Evolutionary conservation across 2,329 filamentous ascomycete genomes (phyloP), one percentile per base, ranked within the genome.

Genomic region (Aspergillus versicolor): DNA sequence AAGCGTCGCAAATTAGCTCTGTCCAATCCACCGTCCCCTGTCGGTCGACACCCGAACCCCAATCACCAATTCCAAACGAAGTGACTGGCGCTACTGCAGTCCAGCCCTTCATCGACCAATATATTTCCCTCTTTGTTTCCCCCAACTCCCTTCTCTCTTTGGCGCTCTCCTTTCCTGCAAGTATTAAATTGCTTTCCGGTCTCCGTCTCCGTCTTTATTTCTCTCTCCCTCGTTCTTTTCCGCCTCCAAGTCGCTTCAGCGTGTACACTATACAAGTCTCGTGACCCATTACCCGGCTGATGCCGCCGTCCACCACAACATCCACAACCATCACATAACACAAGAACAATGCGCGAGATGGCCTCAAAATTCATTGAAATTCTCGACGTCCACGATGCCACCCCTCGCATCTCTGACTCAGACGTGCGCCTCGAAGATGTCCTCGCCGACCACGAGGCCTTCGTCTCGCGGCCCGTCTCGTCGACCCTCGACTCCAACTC

Each of bases 371-470:
- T 78, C 61, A 70, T 76, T 57, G 75, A 78, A 61, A 75, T 77
- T 52, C 73, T 77, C 60, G 71, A 76, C 61, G 67, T 71, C 44
- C 69, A 74, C 56, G 67, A 71, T 43, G 64, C 64, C 21, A 63
- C 69, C 30, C 63, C 65, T 13, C 69, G 68, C 52, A 70, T 73
- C 32, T 75, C 74, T 44, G 68, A 74, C 53, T 72, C 68, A 19
- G 75, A 77, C 54, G 75, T 77, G 47, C 73, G 73, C 7, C 72
- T 78, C 2, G 75, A 77, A 57, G 75, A 78, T 49, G 74, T 78
- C 58, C 70, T 78, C 17, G 75, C 72, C 56, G 69, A 73, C 48
- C 70, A 75, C 52, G 70, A 76, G 64, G 71, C 73, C 46, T 64
- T 70, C 58, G 61, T 70, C 64, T 64, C 67, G 59, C 65, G 74